These are phyloP conservation scores for Aureobasidium sp. DNA, from an alignment of 2,329 filamentous ascomycete genomes.

Conservation along the genomic window DNA sequence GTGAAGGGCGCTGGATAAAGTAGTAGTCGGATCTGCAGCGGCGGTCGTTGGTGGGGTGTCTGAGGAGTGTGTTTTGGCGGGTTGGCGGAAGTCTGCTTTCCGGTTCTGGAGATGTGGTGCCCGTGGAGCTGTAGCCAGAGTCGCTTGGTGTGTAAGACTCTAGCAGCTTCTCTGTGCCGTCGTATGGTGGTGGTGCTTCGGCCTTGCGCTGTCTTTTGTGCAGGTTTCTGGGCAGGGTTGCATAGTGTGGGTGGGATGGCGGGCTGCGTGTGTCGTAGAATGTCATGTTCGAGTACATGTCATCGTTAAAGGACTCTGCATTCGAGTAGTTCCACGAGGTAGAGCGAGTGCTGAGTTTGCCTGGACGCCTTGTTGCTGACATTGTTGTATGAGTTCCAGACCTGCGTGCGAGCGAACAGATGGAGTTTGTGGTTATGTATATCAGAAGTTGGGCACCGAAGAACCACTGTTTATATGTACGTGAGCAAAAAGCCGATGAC, in stretches of 20 bases:
- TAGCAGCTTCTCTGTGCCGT: background rate
- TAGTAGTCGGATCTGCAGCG: conserved; percentile 3
- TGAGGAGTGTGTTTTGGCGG: background rate
- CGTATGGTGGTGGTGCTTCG: background rate
- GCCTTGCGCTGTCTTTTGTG: background rate
- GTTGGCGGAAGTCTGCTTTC: background rate
- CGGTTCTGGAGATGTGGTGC: background rate
- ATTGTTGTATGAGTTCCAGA: background rate
- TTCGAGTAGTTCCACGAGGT: conserved; percentile 8
- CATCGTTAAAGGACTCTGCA: background rate
- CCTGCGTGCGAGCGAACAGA: background rate
- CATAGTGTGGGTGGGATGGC: background rate
- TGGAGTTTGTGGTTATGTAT: background rate
- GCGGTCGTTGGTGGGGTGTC: background rate
- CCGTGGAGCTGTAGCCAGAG: conserved; percentile 1
- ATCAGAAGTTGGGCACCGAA: background rate
- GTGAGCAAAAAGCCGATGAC: background rate
- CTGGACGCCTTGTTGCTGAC: background rate
- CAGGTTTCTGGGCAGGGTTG: background rate
- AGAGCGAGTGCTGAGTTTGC: background rate
- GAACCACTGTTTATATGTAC: background rate
- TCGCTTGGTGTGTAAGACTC: background rate
- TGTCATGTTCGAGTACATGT: background rate
- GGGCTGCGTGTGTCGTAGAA: background rate
- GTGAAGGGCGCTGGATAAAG: background rate